phyloP scores from a whole-genome alignment of 495 filamentous ascomycete species.

The Aspergillus bertholletiae region DNA sequence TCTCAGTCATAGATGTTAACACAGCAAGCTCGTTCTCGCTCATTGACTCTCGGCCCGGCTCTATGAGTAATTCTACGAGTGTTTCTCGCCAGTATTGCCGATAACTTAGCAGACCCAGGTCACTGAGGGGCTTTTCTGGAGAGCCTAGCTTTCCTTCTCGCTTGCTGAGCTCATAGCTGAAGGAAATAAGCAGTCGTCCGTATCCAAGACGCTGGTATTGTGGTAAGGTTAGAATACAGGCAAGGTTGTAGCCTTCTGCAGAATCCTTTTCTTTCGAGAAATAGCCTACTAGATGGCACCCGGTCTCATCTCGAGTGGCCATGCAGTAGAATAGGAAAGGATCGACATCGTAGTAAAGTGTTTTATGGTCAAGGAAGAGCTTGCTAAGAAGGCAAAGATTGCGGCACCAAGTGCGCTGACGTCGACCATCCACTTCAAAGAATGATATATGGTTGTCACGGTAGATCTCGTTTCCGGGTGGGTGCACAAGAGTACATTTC shows the following conservation, averaged over 20 bases:
- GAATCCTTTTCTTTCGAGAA: slow-evolving; percentile 98
- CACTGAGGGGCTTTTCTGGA: slow-evolving; percentile 93
- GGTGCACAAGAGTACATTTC: slow-evolving; percentile 90
- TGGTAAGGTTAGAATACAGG: slow-evolving; percentile 93
- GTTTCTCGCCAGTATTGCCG: slow-evolving; percentile 96
- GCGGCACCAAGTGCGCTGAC: slow-evolving; percentile 95
- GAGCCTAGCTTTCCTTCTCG: slow-evolving; percentile 92
- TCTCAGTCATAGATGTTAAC: slow-evolving; percentile 87
- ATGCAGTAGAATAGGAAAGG: slow-evolving; percentile 99
- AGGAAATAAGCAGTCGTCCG: slow-evolving; percentile 88
- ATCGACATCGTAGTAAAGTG: slow-evolving; percentile 99
- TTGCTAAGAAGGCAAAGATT: slow-evolving; percentile 93
- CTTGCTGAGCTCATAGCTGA: slow-evolving; percentile 96
- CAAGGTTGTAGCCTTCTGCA: slow-evolving; percentile 93
- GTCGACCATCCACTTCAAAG: slow-evolving; percentile 93
- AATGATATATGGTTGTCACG: slow-evolving; percentile 92
- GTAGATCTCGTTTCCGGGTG: slow-evolving; percentile 97
- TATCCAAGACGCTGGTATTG: slow-evolving; percentile 95
- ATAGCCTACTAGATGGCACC: slow-evolving; percentile 91
- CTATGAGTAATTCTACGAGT: slow-evolving; percentile 76
- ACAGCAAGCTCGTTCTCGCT: slow-evolving; percentile 79
- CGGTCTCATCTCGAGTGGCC: slow-evolving; percentile 78
- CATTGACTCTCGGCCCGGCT: slow-evolving; percentile 55
- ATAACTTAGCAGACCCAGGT: slow-evolving; percentile 87
- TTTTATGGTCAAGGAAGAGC: slow-evolving; percentile 98